Base-by-base conservation (phyloP, 345 rosid genomes). In the Salix caprea region DNA sequence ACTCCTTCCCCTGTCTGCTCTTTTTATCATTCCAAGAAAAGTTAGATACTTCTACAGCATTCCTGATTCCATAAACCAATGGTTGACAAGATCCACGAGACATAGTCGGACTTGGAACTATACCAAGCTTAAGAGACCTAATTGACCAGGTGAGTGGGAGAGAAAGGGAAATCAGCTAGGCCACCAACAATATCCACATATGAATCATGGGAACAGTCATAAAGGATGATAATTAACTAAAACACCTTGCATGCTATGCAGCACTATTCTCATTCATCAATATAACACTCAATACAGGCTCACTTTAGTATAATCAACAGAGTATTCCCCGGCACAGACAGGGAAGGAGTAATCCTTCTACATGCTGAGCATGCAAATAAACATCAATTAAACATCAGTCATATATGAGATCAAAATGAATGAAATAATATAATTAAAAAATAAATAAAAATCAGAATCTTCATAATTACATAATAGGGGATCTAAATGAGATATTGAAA, bases 91-190 rank as follows among this genome's bases (percentile, higher is more conserved):
- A 84, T 65, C 87, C 84, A 78, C 82, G 84, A 40, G 85, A 83
- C 32, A 79, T 60, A 34, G 83, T 75, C 36, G 94, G 87, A 40
- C 93, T 88, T 26, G 90, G 88, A 80, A 92, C 91, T 78, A 91
- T 48, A n/a, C 97, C 97, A 77, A 94, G 92, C 84, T 89, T 91
- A 79, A 94, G 87, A 61, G 96, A 91, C 83, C 97, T 94, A 82
- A 65, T 72, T 6, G 80, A 75, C 62, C 81, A 80, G 75, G 37
- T 21, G 70, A 44, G 28, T 40, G 44, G 64, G 30, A 28, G 10
- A 28, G 50, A 69, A 19, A 23, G 19, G 18, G 61, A 81, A 80
- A 77, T 42, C 56, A 60, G 28, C 28, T 18, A 71, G 36, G 34
- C 70, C 65, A 70, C 40, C 30, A 66, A 18, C 28, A 39, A 24